Evolutionary conservation across 2,329 filamentous ascomycete species (phyloP), one percentile per base, ranked within the genome.

Genomic region (Fusarium buxicola): DNA sequence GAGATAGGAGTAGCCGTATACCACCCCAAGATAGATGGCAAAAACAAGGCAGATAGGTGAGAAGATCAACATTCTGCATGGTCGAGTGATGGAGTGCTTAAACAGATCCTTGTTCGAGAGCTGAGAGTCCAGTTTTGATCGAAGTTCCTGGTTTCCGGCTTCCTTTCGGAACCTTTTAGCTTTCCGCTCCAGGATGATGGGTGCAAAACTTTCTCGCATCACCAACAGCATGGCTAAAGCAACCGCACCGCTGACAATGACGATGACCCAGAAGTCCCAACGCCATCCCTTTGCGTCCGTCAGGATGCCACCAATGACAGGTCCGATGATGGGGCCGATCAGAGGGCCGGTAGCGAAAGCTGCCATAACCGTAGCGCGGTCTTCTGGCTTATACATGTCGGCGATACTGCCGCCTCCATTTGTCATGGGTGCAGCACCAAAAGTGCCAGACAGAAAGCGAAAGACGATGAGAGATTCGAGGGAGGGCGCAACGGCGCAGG

Each of bases 191-290:
- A 82, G 70, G 5, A 82, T 53, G 5, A 72, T 56, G 9, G 73
- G 71, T 1, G 74, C 72, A 47, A 77, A 77, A 0, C 78, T 79
- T 52, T 82, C 80, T 7, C 66, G 69, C 40, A 76, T 51, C 12
- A 75, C 46, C 43, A 75, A 75, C 5, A 74, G 68, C 50, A 63
- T 64, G 15, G 73, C 48, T 2, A 78, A 3, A 1, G 70, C 48
- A 12, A 80, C 60, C 1, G 72, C 60, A 13, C 72, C 77, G 2
- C 64, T 49, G 2, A 63, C 87, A 47, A 90, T 89, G 32, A 88
- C 75, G 43, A 90, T 78, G 4, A 88, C 78, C 74, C 88, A 90
- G 71, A 89, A 88, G 0, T 79, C 80, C 85, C 85, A 88, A 31
- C 84, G 77, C 82, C 87, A 90, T n/a, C 78, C 81, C 9, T 80